A percentile compares a stretch with the other conserved stretches of the same genome.
Evolutionary conservation across 352 stramenopile species (phyloP).

Genomic region (Phytopythium vexans): DNA sequence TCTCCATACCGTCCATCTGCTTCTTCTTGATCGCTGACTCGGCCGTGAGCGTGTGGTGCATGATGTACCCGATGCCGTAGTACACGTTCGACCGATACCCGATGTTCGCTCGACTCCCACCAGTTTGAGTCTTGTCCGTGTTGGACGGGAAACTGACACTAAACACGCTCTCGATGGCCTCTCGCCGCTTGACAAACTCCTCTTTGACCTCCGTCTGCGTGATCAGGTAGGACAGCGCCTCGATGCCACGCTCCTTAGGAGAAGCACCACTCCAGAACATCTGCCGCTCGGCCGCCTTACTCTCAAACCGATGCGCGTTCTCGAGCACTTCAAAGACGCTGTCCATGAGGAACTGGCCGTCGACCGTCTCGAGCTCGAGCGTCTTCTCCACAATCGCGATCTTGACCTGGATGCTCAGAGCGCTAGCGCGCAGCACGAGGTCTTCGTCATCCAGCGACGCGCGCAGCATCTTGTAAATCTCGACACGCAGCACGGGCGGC

Average conservation of each 20-base stretch:
- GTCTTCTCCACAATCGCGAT: constrained; percentile 81
- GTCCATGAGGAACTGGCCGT: constrained; percentile 65
- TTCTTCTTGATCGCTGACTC: constrained; percentile 94
- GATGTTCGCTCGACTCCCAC: too few species aligned
- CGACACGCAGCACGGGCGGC: constrained; percentile 54
- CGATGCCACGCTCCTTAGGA: constrained; percentile 76
- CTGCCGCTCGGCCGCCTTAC: constrained; percentile 22
- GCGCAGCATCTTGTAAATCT: constrained; percentile 77
- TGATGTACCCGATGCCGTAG: constrained; percentile 94
- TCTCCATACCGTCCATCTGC: constrained; percentile 95
- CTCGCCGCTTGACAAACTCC: constrained; percentile 52
- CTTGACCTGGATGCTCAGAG: constrained; percentile 82
- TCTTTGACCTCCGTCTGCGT: constrained; percentile 82
- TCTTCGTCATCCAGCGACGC: constrained; percentile 68
- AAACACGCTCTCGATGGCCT: constrained; percentile 68
- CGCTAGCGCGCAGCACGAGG: constrained; percentile 68
- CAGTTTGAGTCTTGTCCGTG: constrained; percentile 12
- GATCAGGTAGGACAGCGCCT: constrained; percentile 83
- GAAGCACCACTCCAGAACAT: constrained; percentile 69
- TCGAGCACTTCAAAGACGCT: constrained; percentile 76
- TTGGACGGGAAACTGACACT: constrained; percentile 57
- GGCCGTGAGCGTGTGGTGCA: constrained; percentile 92
- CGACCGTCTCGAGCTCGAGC: constrained; percentile 53
- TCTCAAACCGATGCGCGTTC: constrained; percentile 52
- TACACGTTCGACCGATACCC: constrained; percentile 83